Percentiles rank a stretch among this genome's conserved stretches.
phyloP scores from a whole-genome alignment of 106 monocot species.

The Platanthera zijinensis region DNA sequence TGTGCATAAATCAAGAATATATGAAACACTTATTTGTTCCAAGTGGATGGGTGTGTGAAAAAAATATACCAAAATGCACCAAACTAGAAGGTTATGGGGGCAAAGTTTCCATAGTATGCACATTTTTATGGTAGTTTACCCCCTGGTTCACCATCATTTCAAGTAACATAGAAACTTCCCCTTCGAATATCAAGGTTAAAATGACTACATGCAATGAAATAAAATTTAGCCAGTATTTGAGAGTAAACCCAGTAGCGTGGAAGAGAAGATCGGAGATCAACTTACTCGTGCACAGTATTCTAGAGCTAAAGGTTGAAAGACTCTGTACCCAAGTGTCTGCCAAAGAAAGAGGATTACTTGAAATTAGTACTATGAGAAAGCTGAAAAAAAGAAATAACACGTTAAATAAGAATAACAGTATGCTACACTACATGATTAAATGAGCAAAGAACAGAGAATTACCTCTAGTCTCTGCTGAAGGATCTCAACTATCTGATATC shows the following conservation, averaged over 20 bases:
- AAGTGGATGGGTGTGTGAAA: not conserved
- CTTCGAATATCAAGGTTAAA: not conserved
- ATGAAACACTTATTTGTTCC: not conserved
- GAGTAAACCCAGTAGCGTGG: not conserved
- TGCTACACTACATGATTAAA: not conserved
- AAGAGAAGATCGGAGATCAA: conserved; percentile 2
- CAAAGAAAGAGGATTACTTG: conserved; percentile 2
- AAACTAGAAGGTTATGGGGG: not conserved
- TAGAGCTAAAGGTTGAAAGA: conserved; percentile 68
- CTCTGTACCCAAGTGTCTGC: conserved; percentile 68
- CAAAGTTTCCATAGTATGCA: not conserved
- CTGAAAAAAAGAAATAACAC: not conserved
- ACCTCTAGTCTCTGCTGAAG: conserved; percentile 82
- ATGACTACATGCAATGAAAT: not conserved
- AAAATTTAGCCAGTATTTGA: not conserved
- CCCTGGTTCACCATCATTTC: not conserved
- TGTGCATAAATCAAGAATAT: not conserved
- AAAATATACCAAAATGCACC: not conserved
- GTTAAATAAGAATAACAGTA: not conserved
- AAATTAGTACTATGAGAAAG: not conserved
- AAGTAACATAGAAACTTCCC: not conserved
- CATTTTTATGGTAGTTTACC: not conserved
- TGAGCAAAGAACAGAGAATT: conserved; percentile 3
- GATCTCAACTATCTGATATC: conserved; percentile 83
- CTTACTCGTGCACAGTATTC: conserved; percentile 96